These are phyloP conservation scores for Darksidea phi DNA, from an alignment of 495 filamentous ascomycete genomes.

Conservation along the genomic window DNA sequence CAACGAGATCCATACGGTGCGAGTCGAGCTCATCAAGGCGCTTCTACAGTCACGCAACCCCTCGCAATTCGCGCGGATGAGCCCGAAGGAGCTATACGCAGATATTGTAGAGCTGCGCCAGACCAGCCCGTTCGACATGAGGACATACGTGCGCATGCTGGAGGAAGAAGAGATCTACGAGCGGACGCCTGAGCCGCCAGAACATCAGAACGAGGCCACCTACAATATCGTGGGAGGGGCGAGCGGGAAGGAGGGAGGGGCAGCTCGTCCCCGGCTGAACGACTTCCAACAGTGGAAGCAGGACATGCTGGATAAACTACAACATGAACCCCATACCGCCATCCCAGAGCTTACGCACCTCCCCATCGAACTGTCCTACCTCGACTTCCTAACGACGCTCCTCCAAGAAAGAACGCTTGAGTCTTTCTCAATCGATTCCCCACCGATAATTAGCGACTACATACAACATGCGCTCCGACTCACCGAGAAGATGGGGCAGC, in stretches of 20 bases:
- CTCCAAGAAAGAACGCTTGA: constrained; percentile 29
- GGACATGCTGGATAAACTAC: constrained; percentile 17
- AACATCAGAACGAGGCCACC: neutral
- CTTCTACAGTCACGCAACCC: constrained; percentile 5
- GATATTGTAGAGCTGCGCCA: constrained; percentile 12
- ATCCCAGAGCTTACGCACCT: constrained; percentile 29
- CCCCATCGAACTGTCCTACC: constrained; percentile 39
- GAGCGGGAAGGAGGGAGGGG: neutral
- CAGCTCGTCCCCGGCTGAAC: constrained; percentile 7
- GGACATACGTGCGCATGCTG: constrained; percentile 35
- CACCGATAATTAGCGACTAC: constrained; percentile 29
- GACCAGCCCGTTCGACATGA: constrained; percentile 7
- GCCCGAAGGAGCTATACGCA: constrained; percentile 4
- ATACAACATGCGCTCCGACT: constrained; percentile 38
- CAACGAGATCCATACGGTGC: constrained; percentile 7
- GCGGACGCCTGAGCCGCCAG: constrained; percentile 1
- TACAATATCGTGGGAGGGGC: neutral
- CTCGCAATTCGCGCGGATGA: constrained; percentile 1
- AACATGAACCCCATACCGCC: constrained; percentile 18
- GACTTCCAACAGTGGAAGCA: constrained; percentile 21
- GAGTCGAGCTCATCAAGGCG: constrained; percentile 12
- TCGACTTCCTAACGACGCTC: constrained; percentile 44
- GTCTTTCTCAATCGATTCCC: constrained; percentile 22
- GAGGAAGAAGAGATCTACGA: constrained; percentile 42
- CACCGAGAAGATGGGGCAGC: constrained; percentile 30